Evolutionary conservation across 441 rosid species (phyloP), one percentile per base, ranked within the genome.

Genomic region (Pelargonium exstipulatum): DNA sequence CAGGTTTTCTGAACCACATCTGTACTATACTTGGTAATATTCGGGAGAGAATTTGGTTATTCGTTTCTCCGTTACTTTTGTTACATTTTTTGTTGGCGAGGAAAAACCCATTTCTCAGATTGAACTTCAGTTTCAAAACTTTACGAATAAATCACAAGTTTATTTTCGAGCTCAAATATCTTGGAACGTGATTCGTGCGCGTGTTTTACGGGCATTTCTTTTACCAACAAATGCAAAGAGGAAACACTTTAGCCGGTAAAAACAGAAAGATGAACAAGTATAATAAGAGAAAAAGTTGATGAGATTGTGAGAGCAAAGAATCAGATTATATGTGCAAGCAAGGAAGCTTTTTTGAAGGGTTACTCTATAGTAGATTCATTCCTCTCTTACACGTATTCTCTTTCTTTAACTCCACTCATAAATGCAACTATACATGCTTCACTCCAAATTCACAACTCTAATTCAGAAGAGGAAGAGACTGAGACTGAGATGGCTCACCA

Each of bases 321-420:
- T 53, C 60, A 16, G 60, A 14, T 53, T 9, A 53, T 53, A 18
- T 53, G 20, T 53, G 20, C 60, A 16, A 53, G 22, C 60, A 53
- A 16, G 60, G 60, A 53, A 53, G 60, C 60, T 1, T 14, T 53
- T 53, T 16, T 53, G 18, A 14, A 18, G 20, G 8, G 17, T 49
- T 16, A n/a, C 17, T 14, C 57, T 49, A 53, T 53, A 5, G 60
- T 18, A 53, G 60, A 53, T 53, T 16, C 60, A 53, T 9, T 14
- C 60, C 18, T 16, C 60, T 53, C 60, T 53, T 53, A 53, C 60
- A 53, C 60, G 60, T 18, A 14, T 53, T 53, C 60, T 16, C 60
- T 53, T 5, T 18, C 20, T 53, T 53, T 14, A 53, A 53, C 60
- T 53, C 60, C 20, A 14, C 22, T 3, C 57, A 49, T 49, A 13